These are phyloP conservation scores for Aspergillus versicolor DNA, from an alignment of 2,329 filamentous ascomycete genomes.

Conservation along the genomic window DNA sequence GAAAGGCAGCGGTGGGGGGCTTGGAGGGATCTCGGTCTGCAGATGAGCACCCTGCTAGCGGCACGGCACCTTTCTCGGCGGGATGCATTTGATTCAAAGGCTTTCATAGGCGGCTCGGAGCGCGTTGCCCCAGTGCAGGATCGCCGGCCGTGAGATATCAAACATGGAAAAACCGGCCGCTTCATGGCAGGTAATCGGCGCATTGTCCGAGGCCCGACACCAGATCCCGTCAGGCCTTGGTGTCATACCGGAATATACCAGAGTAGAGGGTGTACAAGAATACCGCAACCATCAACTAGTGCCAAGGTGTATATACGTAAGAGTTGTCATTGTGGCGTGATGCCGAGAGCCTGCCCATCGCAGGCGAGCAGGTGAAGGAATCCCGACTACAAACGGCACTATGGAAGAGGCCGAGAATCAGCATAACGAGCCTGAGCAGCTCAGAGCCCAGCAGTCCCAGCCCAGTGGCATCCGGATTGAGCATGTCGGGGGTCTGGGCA, in stretches of 20 bases:
- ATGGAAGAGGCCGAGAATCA: too few species aligned
- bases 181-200: too few species aligned
- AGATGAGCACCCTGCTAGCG: not conserved
- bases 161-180: not conserved
- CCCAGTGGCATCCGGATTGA: too few species aligned
- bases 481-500: not conserved
- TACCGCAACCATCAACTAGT: too few species aligned
- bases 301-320: too few species aligned
- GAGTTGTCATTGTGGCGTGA: too few species aligned
- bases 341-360: not conserved
- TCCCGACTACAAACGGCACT: too few species aligned
- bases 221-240: too few species aligned
- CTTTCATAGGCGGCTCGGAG: not conserved
- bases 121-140: not conserved
- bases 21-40: not conserved
- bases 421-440: not conserved
- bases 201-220: too few species aligned
- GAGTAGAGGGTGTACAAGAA: too few species aligned
- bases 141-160: not conserved
- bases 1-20: not conserved
- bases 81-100: not conserved
- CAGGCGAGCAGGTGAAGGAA: not conserved
- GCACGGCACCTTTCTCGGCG: not conserved
- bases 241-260: too few species aligned
- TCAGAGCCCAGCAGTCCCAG: not conserved